Percentiles rank a stretch among this genome's conserved stretches.
Conservation (phyloP, 176 grass and related monocot species). For the Saccharum officinarum region DNA sequence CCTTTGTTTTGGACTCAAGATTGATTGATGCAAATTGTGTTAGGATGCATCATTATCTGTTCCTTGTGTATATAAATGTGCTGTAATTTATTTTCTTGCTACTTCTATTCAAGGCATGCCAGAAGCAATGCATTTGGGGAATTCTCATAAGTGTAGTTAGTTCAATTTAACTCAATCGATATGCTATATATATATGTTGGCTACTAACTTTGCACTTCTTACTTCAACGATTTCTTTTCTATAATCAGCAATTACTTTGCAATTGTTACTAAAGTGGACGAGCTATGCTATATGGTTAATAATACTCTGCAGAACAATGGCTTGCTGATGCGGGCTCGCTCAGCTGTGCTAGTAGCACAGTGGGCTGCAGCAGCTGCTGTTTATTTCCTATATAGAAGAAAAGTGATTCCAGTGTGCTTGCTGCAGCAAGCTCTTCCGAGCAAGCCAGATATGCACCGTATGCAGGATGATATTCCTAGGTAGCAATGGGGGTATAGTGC, state of each 20-base stretch:
- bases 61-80: conserved; percentile 9
- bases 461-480: neutral
- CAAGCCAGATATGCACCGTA: neutral
- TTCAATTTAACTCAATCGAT: too few relatives aligned
- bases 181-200: neutral
- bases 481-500: neutral
- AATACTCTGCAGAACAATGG: neutral
- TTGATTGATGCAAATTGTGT: conserved; percentile 15
- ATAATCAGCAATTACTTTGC: neutral
- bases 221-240: neutral
- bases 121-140: neutral
- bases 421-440: too few relatives aligned
- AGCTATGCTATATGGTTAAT: neutral
- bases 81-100: neutral
- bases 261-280: neutral
- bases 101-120: neutral
- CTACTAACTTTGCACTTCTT: neutral
- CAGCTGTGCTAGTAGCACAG: too few relatives aligned
- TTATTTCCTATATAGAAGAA: neutral
- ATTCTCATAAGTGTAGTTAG: neutral
- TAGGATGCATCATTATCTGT: neutral
- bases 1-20: conserved; percentile 10
- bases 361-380: too few relatives aligned
- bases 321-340: neutral
- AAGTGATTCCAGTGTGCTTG: too few relatives aligned